Base-by-base conservation (phyloP, 345 rosid species). In the Citrus unshiu region DNA sequence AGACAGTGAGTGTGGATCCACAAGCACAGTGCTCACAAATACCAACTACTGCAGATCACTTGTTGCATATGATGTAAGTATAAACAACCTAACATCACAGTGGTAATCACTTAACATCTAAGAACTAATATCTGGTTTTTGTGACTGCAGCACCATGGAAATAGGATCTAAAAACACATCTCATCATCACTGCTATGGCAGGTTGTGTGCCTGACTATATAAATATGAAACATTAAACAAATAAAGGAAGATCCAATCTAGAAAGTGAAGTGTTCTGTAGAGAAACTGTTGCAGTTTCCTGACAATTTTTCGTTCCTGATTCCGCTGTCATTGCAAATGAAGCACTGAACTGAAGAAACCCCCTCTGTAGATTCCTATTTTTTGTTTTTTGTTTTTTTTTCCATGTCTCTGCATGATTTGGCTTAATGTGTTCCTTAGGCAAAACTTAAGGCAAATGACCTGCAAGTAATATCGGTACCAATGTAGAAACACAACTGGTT, bases 1-100 rank as follows among this genome's bases (percentile, higher is more conserved):
- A 87, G 94, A 91, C 3, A 96, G 97, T 16, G 98, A 94, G 76
- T 89, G 94, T 7, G 98, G 98, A 84, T 95, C 97, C 63, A 88
- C 89, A 12, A 93, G 97, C 79, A 93, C 97, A 2, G 81, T 88
- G 73, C 89, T 90, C 84, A 93, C 97, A 29, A 86, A 88, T 82
- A 75, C 87, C 66, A 90, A 90, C 73, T 90, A 88, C 77, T 89
- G 96, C 87, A 89, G 91, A 88, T 85, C 94, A 25, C 77, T 86
- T 16, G 89, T 79, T 61, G 78, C 86, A n/a, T 83, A 61, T 75
- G 80, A 88, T 64, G 91, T 88, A 67, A 85, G 90, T 83, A 40
- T 35, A 18, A 13, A 75, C 72, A 72, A 80, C 46, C 72, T 63
- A 54, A 34, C 10, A n/a, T 30, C 63, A 35, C 61, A 30, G n/a